Evolutionary conservation across 176 grass and related monocot species (phyloP).

Genomic region (Hordeum marinum): DNA sequence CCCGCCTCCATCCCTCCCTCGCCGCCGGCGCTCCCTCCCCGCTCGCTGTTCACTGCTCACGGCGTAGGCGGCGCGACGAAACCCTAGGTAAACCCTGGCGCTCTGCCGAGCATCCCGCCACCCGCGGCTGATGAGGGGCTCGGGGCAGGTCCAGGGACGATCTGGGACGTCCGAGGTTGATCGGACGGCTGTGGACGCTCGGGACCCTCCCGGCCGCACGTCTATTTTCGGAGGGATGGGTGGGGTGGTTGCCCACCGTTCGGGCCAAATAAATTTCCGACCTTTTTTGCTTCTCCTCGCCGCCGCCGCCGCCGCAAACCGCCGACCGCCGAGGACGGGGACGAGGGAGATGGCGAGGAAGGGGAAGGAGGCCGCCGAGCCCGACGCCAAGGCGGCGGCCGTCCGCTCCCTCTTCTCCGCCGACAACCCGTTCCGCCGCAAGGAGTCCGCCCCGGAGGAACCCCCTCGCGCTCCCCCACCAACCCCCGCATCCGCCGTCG

Average conservation of each 20-base stretch:
- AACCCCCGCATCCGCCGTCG: not conserved
- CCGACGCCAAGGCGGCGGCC: not conserved
- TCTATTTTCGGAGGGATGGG: constrained; percentile 16
- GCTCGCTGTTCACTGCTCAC: not conserved
- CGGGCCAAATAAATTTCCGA: not conserved
- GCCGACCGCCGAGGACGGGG: not conserved
- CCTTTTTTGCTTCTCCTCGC: not conserved
- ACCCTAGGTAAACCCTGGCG: constrained; percentile 30
- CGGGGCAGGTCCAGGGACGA: not conserved
- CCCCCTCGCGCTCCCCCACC: not conserved
- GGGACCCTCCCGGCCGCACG: not conserved
- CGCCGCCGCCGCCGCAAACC: constrained; percentile 19
- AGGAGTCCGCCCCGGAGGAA: constrained; percentile 20
- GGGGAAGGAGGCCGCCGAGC: constrained; percentile 35
- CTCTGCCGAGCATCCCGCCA: not conserved
- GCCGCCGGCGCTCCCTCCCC: not conserved
- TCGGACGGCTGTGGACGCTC: not conserved
- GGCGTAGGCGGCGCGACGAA: not conserved
- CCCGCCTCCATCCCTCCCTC: constrained; percentile 31
- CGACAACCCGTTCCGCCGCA: constrained; percentile 63
- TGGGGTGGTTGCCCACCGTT: not conserved
- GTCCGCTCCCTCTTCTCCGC: constrained; percentile 55
- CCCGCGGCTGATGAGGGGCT: not conserved
- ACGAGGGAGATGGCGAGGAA: constrained; percentile 60
- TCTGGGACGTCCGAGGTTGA: not conserved